Percentiles rank a stretch among this genome's conserved stretches.
Evolutionary conservation across 345 rosid species (phyloP).

Genomic region (Eucalyptus curtisii): DNA sequence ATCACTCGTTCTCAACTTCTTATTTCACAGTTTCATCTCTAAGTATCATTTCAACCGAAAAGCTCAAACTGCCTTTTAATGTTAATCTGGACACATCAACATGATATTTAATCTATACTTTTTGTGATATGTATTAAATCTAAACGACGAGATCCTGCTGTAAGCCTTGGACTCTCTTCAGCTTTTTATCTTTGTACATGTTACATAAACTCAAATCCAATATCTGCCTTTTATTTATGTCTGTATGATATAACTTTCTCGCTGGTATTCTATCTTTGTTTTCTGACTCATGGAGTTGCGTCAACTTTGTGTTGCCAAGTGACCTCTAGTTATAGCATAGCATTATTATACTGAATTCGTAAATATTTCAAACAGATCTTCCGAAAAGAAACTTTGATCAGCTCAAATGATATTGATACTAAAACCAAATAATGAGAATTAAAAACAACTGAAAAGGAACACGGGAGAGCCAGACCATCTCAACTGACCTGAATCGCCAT

Average conservation of each 20-base stretch:
- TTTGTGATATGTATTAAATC: not conserved
- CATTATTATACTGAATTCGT: not conserved
- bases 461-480: not conserved
- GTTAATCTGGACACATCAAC: not conserved
- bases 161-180: not conserved
- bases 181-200: not conserved
- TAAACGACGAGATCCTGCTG: not conserved
- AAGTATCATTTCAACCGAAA: not conserved
- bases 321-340: not conserved
- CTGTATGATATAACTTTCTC: not conserved
- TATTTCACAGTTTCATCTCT: not conserved
- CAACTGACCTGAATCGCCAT: constrained; percentile 9
- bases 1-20: not conserved
- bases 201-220: not conserved
- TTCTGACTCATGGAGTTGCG: not conserved
- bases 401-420: not conserved
- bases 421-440: not conserved
- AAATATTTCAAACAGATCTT: not conserved
- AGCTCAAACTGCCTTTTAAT: not conserved
- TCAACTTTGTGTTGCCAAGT: not conserved
- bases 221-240: not conserved
- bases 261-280: not conserved
- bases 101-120: not conserved
- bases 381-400: not conserved
- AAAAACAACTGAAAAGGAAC: not conserved